These are phyloP conservation scores for Melampsora americana DNA, from an alignment of 1,284 basidiomycete genomes.

Conservation along the genomic window DNA sequence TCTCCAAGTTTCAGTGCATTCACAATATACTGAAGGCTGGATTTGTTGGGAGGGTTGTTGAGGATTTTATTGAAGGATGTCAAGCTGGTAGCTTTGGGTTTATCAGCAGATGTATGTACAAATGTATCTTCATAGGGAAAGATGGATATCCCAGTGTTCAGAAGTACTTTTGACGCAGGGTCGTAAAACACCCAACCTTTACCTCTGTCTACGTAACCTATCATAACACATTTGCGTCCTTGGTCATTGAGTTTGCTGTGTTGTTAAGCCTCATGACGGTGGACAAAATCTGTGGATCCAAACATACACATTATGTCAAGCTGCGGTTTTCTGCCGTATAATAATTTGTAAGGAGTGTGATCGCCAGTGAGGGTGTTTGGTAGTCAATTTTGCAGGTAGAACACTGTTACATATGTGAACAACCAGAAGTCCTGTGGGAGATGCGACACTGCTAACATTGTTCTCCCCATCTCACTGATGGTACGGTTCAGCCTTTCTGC, in stretches of 20 bases:
- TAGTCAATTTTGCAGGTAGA: background rate
- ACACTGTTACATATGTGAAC: background rate
- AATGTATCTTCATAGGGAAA: too few relatives aligned
- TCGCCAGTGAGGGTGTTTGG: background rate
- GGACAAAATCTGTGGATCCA: background rate
- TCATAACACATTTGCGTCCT: background rate
- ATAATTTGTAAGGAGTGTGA: background rate
- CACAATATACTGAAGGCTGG: background rate
- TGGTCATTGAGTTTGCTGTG: conserved; percentile 2
- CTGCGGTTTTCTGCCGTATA: too few relatives aligned
- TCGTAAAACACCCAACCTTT: conserved; percentile 4
- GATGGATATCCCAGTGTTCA: background rate
- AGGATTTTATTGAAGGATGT: too few relatives aligned
- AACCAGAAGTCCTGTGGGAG: conserved; percentile 1
- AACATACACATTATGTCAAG: background rate
- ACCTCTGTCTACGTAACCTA: background rate
- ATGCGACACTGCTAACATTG: too few relatives aligned
- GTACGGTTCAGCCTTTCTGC: background rate
- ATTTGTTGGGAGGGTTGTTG: background rate
- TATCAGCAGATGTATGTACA: too few relatives aligned
- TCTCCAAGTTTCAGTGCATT: background rate
- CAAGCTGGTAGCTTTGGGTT: too few relatives aligned
- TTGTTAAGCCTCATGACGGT: too few relatives aligned
- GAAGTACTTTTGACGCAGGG: background rate
- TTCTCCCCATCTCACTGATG: background rate